Base-by-base conservation (phyloP, 345 rosid genomes). In the Raphanus raphanistrum region DNA sequence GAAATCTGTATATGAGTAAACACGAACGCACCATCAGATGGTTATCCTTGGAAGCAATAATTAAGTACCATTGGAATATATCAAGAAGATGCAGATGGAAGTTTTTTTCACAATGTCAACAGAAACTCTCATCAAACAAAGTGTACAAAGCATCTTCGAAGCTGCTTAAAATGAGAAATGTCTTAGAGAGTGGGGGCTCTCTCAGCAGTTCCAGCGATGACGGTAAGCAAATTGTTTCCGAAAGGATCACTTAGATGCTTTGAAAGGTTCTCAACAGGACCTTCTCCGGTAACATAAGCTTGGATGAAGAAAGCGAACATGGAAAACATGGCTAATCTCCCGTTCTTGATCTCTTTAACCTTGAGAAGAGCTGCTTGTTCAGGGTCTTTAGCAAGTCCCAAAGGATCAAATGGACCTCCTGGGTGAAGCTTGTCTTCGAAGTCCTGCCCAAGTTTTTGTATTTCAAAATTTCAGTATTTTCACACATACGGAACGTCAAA, bases 361-460 rank as follows among this genome's bases (percentile, higher is more conserved):
- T 95, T 95, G 74, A 95, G 89, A 45, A 95, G 63, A 21, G 99
- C 99, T 28, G 86, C 96, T 83, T 92, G 97, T 77, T 94, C 99
- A 1, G 98, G 98, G 78, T 94, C 98, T 28, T 89, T 85, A 10
- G 97, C 98, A 0, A 92, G 87, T 9, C 98, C 98, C 80, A 95
- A n/a, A 26, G 99, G 99, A 82, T 92, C 97, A 68, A 95, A 95
- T 60, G 98, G 98, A 70, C 96, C 99, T 7, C 98, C 99, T 6
- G 99, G 99, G 81, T 95, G 98, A 3, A 95, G 90, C 91, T 88
- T 89, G 97, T 95, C 97, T 80, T 95, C 98, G 28, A 95, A 88
- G 36, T 87, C 94, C 98, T 92, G 68, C 45, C 29, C 73, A 70
- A 13, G 6, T 55, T 7, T 54, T 33, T 29, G 11, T 25, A 60